A percentile compares a stretch with the other conserved stretches of the same genome.
Conservation (phyloP, 345 rosid species). For the Gossypium anomalum region DNA sequence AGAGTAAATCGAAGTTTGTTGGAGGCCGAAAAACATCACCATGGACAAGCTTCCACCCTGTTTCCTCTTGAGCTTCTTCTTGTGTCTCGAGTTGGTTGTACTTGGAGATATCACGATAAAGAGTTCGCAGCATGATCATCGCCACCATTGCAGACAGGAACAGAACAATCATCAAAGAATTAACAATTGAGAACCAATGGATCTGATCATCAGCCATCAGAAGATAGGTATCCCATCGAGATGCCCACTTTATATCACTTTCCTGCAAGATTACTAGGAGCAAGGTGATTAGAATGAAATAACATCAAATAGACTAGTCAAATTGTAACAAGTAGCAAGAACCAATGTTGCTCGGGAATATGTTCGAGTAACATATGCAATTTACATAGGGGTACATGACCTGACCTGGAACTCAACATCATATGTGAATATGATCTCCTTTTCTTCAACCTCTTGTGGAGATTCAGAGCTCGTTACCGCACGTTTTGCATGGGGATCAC, state of each 20-base stretch:
- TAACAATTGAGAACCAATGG: constrained; percentile 91
- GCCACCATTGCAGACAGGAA: constrained; percentile 98
- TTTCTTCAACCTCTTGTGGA: constrained; percentile 83
- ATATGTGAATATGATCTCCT: constrained; percentile 73
- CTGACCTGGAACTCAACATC: constrained; percentile 78
- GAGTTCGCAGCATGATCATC: constrained; percentile 92
- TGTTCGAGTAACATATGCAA: background rate
- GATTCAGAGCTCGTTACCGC: constrained; percentile 65
- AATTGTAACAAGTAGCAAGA: background rate
- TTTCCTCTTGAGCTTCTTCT: constrained; percentile 91
- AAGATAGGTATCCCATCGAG: constrained; percentile 93
- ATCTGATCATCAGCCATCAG: constrained; percentile 92
- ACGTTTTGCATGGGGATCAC: constrained; percentile 85
- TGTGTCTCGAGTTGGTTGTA: constrained; percentile 94
- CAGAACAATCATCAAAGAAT: constrained; percentile 90
- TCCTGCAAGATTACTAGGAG: constrained; percentile 39
- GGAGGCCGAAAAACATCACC: constrained; percentile 95
- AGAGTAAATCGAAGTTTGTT: constrained; percentile 59
- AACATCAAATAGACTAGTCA: background rate
- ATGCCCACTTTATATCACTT: constrained; percentile 93
- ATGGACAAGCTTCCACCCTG: constrained; percentile 92
- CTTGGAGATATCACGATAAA: constrained; percentile 85
- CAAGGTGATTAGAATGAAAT: background rate
- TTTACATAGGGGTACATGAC: background rate
- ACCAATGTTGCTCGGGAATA: background rate